Conservation (phyloP, 2,329 filamentous ascomycete species). For the Coniochaeta sp. region DNA sequence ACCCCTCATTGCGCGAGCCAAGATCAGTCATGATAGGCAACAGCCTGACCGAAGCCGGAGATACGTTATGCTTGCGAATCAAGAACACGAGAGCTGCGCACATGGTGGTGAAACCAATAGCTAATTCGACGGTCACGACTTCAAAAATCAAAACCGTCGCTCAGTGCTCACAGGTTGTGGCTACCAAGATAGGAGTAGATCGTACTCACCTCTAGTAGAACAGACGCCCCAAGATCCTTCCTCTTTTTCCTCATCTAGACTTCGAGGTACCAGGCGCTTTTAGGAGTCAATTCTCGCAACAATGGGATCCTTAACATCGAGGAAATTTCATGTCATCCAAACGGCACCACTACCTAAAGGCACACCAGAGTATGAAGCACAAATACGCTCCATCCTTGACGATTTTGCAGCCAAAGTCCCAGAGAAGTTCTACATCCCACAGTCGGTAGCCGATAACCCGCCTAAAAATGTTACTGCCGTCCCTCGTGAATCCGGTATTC, state of each 20-base stretch:
- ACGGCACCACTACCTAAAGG: conserved; percentile 14
- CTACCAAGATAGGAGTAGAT: too few relatives aligned
- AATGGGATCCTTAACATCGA: not conserved
- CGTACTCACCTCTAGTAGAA: too few relatives aligned
- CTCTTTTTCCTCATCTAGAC: too few relatives aligned
- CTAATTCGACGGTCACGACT: too few relatives aligned
- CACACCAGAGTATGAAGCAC: conserved; percentile 12
- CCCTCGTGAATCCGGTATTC: conserved; percentile 15
- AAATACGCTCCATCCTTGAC: conserved; percentile 14
- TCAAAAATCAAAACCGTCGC: too few relatives aligned
- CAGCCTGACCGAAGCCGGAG: too few relatives aligned
- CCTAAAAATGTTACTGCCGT: conserved; percentile 24
- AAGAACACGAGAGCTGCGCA: not conserved
- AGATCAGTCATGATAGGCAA: too few relatives aligned
- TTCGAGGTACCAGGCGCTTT: too few relatives aligned
- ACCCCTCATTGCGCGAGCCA: not conserved
- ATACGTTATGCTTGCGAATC: too few relatives aligned
- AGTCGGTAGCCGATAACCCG: conserved; percentile 16
- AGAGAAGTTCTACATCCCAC: conserved; percentile 17
- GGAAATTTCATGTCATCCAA: conserved; percentile 11
- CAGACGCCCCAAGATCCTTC: too few relatives aligned
- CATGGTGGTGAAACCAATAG: not conserved
- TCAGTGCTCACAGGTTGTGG: too few relatives aligned
- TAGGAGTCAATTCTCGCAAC: too few relatives aligned
- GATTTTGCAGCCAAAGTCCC: conserved; percentile 25